These are phyloP conservation scores for Penicillium digitatum DNA, from an alignment of 2,329 filamentous ascomycete genomes.

Conservation along the genomic window DNA sequence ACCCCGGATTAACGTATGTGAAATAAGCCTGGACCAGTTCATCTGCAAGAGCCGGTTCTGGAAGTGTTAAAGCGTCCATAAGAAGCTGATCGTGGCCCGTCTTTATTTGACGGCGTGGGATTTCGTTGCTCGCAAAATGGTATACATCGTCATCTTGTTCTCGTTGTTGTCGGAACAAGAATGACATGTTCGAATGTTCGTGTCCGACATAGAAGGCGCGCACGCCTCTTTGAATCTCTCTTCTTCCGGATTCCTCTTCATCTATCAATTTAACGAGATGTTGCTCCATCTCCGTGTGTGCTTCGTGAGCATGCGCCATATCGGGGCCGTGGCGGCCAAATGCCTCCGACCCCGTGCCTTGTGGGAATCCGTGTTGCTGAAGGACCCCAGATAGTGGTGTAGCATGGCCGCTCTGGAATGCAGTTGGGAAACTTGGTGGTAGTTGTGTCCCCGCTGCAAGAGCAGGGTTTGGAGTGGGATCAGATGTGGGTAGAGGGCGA, in stretches of 20 bases:
- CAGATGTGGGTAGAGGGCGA: conserved; percentile 33
- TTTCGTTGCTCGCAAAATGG: conserved; percentile 45
- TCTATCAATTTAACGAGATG: conserved; percentile 52
- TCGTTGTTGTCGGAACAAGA: conserved; percentile 51
- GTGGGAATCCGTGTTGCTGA: conserved; percentile 18
- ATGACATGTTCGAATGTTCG: conserved; percentile 55
- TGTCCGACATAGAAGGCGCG: conserved; percentile 54
- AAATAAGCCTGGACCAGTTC: conserved; percentile 52
- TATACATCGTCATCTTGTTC: conserved; percentile 42
- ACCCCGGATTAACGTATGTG: conserved; percentile 49
- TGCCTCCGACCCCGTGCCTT: conserved; percentile 20
- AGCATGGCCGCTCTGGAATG: conserved; percentile 23
- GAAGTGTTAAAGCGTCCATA: conserved; percentile 49
- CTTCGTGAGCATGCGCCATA: conserved; percentile 37
- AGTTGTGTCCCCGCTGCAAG: conserved; percentile 18
- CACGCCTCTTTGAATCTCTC: conserved; percentile 48
- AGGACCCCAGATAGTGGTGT: conserved; percentile 15
- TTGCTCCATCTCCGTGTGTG: conserved; percentile 42
- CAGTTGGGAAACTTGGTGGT: conserved; percentile 27
- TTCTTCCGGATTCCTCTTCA: conserved; percentile 43
- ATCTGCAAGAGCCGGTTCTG: conserved; percentile 48
- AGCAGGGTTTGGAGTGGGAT: conserved; percentile 21
- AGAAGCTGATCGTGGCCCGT: conserved; percentile 46
- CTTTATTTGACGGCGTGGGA: conserved; percentile 41
- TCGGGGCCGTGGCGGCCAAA: conserved; percentile 29